These are phyloP conservation scores for Eucalyptus viminalis DNA, from an alignment of 345 rosid species.

Conservation along the genomic window DNA sequence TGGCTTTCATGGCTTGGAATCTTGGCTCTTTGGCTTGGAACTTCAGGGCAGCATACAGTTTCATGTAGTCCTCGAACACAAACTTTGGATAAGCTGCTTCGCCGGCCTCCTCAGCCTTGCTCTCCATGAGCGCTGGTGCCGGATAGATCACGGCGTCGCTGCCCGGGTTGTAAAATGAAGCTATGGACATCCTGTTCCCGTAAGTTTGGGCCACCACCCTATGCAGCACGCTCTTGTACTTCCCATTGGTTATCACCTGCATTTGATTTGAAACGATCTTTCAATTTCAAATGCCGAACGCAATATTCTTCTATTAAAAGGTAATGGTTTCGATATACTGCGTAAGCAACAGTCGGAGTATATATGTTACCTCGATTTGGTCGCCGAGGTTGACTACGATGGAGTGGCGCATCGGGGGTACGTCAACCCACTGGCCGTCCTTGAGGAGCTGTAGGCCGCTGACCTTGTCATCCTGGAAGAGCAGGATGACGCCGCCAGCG, in stretches of 20 bases:
- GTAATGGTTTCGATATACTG: background rate
- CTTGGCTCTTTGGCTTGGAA: slow-evolving; percentile 92
- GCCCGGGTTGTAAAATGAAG: slow-evolving; percentile 93
- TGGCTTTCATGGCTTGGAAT: slow-evolving; percentile 82
- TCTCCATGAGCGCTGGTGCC: slow-evolving; percentile 54
- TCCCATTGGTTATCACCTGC: slow-evolving; percentile 89
- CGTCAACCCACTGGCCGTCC: slow-evolving; percentile 80
- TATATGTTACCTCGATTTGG: slow-evolving; percentile 61
- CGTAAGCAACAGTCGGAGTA: background rate
- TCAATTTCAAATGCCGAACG: background rate
- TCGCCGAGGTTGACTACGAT: slow-evolving; percentile 91
- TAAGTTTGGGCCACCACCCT: slow-evolving; percentile 72
- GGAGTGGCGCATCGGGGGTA: slow-evolving; percentile 91
- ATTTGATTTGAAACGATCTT: background rate
- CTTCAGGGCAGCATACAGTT: slow-evolving; percentile 57
- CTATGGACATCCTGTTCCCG: slow-evolving; percentile 78
- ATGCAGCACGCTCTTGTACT: slow-evolving; percentile 85
- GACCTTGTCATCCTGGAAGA: slow-evolving; percentile 81
- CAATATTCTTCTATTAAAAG: background rate
- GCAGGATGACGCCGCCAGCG: slow-evolving; percentile 86
- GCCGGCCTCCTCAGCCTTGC: slow-evolving; percentile 20
- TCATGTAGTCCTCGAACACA: slow-evolving; percentile 89
- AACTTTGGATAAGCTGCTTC: slow-evolving; percentile 54
- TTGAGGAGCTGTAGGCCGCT: slow-evolving; percentile 95
- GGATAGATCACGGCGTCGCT: slow-evolving; percentile 73